These are phyloP conservation scores for Neurospora crassa DNA, from an alignment of 2,329 filamentous ascomycete species.

Conservation along the genomic window DNA sequence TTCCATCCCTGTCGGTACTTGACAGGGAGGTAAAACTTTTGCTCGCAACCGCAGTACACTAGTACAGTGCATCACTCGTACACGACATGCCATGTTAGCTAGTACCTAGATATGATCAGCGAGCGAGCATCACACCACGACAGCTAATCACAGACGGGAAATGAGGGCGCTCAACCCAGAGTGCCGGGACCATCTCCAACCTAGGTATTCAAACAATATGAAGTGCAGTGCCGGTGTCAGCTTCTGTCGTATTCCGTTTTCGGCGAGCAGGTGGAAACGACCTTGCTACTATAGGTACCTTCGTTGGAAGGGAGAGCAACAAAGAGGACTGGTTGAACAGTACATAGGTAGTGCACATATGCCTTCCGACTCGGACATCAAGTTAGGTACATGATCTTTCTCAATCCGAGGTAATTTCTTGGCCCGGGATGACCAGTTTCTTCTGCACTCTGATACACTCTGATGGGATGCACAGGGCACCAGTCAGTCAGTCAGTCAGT, in stretches of 20 bases:
- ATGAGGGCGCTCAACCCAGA: not conserved
- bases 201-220: not conserved
- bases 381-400: not conserved
- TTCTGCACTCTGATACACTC: not conserved
- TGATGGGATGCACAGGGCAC: not conserved
- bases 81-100: not conserved
- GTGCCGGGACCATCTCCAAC: not conserved
- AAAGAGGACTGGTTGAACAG: not conserved
- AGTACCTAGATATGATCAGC: not conserved
- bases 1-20: too few relatives aligned
- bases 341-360: not conserved
- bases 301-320: not conserved
- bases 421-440: not conserved
- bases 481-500: not conserved
- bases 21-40: too few relatives aligned
- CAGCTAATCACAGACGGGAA: not conserved
- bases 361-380: not conserved
- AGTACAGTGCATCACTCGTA: not conserved
- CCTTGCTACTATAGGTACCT: not conserved
- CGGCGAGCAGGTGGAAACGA: not conserved
- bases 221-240: not conserved
- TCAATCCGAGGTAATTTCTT: not conserved
- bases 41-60: too few relatives aligned
- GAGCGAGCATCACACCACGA: not conserved
- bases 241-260: not conserved